These are phyloP conservation scores for Penicillium arizonense DNA, from an alignment of 495 filamentous ascomycete genomes.

Conservation along the genomic window DNA sequence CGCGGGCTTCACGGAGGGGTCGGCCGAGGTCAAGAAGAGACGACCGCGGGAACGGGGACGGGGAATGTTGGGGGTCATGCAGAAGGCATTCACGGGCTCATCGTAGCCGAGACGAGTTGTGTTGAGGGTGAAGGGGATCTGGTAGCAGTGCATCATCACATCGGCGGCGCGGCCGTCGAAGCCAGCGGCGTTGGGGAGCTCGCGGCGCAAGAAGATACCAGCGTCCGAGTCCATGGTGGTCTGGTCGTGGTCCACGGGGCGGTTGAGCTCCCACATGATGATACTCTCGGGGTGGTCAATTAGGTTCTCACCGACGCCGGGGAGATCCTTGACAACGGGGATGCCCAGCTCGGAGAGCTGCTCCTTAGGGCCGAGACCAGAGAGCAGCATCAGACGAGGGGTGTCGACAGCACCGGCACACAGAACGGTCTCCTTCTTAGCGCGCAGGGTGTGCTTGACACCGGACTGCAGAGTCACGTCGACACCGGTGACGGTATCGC, in stretches of 20 bases:
- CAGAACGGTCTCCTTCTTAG: conserved; percentile 71
- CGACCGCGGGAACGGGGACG: conserved; percentile 72
- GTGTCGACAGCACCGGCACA: conserved; percentile 79
- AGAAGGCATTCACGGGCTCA: conserved; percentile 73
- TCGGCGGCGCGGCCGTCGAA: conserved; percentile 69
- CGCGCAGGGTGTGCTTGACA: conserved; percentile 53
- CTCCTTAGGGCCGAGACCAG: conserved; percentile 68
- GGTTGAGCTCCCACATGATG: conserved; percentile 83
- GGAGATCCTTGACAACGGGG: conserved; percentile 66
- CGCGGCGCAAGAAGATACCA: conserved; percentile 77
- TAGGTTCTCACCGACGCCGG: conserved; percentile 78
- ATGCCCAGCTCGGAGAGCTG: conserved; percentile 66
- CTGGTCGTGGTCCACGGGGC: conserved; percentile 68
- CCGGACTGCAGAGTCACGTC: conserved; percentile 65
- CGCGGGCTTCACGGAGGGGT: conserved; percentile 72
- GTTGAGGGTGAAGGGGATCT: conserved; percentile 78
- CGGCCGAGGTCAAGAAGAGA: conserved; percentile 67
- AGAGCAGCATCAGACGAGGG: conserved; percentile 69
- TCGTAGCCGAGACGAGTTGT: conserved; percentile 73
- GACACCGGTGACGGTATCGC: conserved; percentile 62
- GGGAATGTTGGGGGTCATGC: conserved; percentile 90
- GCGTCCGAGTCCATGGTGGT: conserved; percentile 86
- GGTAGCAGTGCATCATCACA: conserved; percentile 91
- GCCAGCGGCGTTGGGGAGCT: conserved; percentile 60
- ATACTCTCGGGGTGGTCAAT: conserved; percentile 76